Evolutionary conservation across 2,329 filamentous ascomycete species (phyloP), one percentile per base, ranked within the genome.

Genomic region (Hymenoscyphus occultus): DNA sequence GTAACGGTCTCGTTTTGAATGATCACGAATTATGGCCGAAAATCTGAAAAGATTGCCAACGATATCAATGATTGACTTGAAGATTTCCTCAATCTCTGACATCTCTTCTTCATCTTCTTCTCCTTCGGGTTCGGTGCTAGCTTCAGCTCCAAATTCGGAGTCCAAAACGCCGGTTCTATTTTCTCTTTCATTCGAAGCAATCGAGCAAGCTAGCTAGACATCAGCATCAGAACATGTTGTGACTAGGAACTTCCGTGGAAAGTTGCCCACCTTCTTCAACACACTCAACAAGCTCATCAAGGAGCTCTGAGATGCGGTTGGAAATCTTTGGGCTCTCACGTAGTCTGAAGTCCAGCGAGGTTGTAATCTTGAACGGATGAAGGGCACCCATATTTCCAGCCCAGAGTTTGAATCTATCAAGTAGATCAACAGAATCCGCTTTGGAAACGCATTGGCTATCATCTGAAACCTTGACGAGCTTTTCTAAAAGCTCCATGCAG

Each of bases 1-100:
- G 48, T 66, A 68, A 6, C 60, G 57, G 57, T 68, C 67, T 28
- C 67, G 22, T 7, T 51, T 61, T 7, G 60, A 61, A 40, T 57
- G 66, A 19, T 65, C 65, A 12, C 67, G 65, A 56, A 70, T 67
- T 9, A 67, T 60, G 13, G 67, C 67, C 12, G 65, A 67, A 22
- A 68, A 54, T 54, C 63, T 54, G 19, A 70, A 66, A 1, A 70
- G 48, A 56, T 60, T 65, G n/a, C 31, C 57, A 48, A 67, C 62
- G 5, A 61, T 58, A 60, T 65, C 64, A 10, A 56, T 42, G 6
- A 68, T 65, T 6, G 65, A 62, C 13, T 56, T 39, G 39, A 67
- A 62, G 14, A 70, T 65, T 42, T 70, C 68, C 39, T 59, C 39
- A 32, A 68, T 63, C 40, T 67, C 67, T 1, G 67, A 68, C 5